A percentile compares a stretch with the other conserved stretches of the same genome.
phyloP scores from a whole-genome alignment of 257 asterid species.

The Ilex aquifolium region DNA sequence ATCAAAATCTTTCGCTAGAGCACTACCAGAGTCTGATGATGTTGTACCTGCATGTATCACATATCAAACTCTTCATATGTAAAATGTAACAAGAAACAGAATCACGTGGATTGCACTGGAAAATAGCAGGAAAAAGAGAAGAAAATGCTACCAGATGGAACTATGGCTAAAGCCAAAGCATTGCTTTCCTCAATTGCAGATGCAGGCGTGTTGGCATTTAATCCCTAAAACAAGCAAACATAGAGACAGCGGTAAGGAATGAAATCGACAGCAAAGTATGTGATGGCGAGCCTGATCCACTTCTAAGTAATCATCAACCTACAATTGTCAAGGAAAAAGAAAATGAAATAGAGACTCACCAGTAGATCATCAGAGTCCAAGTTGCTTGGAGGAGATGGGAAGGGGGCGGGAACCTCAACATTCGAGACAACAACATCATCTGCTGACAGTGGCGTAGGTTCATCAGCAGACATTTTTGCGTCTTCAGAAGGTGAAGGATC shows the following conservation, averaged over 20 bases:
- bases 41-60: slow-evolving; percentile 43
- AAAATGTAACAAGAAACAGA: neutral
- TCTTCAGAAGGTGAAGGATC: slow-evolving; percentile 61
- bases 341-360: slow-evolving; percentile 33
- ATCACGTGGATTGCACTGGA: slow-evolving; percentile 6
- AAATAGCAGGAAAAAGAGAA: neutral
- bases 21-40: slow-evolving; percentile 39
- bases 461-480: slow-evolving; percentile 35
- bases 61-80: slow-evolving; percentile 2
- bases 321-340: neutral
- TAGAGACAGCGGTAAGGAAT: slow-evolving; percentile 3
- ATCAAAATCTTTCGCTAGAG: slow-evolving; percentile 52
- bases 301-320: neutral
- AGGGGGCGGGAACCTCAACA: slow-evolving; percentile 34
- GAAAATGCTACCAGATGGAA: slow-evolving; percentile 62
- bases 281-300: neutral
- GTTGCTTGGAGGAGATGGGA: slow-evolving; percentile 42
- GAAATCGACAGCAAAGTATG: slow-evolving; percentile 4
- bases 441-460: slow-evolving; percentile 38
- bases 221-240: slow-evolving; percentile 50
- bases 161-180: slow-evolving; percentile 88
- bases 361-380: slow-evolving; percentile 74
- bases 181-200: slow-evolving; percentile 78
- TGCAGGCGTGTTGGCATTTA: slow-evolving; percentile 50
- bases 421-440: slow-evolving; percentile 40